Percentiles rank a stretch among this genome's conserved stretches.
phyloP scores from a whole-genome alignment of 208 protist species.

The Leishmania lainsoni region DNA sequence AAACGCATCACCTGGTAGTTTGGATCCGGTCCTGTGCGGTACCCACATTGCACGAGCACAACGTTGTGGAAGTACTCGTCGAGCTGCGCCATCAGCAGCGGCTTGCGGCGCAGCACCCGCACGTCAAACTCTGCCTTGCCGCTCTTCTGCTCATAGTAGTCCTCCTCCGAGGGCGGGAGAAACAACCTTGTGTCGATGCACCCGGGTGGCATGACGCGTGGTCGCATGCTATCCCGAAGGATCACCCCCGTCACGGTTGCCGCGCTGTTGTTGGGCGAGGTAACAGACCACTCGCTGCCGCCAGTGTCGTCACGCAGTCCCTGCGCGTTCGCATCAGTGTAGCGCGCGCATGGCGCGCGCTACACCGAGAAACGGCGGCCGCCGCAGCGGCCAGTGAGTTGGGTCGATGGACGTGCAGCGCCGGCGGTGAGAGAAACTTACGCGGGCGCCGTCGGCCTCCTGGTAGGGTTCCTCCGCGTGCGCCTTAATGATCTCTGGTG shows the following conservation, averaged over 20 bases:
- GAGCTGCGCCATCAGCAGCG: conserved; percentile 60
- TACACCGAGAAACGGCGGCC: background rate
- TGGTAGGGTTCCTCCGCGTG: conserved; percentile 30
- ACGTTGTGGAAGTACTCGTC: conserved; percentile 73
- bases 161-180: conserved; percentile 44
- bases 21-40: conserved; percentile 50
- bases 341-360: background rate
- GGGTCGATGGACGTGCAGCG: conserved; percentile 7
- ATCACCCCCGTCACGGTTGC: conserved; percentile 13
- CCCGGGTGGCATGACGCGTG: conserved; percentile 44
- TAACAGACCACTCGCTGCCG: background rate
- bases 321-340: background rate
- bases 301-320: background rate
- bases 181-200: conserved; percentile 74
- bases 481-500: conserved; percentile 56
- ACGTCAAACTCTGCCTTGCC: conserved; percentile 70
- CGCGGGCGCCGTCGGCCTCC: background rate
- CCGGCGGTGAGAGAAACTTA: background rate
- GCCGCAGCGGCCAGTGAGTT: conserved; percentile 11
- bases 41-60: conserved; percentile 71
- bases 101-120: conserved; percentile 41
- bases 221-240: conserved; percentile 12
- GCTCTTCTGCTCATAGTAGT: conserved; percentile 76
- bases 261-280: background rate
- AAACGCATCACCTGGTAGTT: conserved; percentile 33